These are phyloP conservation scores for Blastobotrys buckinghamii DNA, from an alignment of 1,139 yeast genomes.

Conservation along the genomic window DNA sequence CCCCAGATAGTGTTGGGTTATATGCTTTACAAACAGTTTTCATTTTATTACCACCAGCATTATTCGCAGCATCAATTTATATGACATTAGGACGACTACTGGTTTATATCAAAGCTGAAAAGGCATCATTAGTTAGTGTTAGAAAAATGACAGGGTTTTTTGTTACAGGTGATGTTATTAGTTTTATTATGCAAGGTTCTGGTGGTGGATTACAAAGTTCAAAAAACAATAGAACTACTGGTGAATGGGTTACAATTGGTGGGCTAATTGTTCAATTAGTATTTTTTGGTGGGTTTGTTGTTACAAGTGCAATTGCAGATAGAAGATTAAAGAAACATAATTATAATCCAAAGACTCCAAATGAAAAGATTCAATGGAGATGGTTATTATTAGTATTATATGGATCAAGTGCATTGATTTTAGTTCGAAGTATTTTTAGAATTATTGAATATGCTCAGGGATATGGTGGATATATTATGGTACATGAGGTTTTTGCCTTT, in stretches of 20 bases:
- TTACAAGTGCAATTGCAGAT: conserved; percentile 15
- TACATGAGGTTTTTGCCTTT: conserved; percentile 37
- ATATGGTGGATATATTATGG: conserved; percentile 32
- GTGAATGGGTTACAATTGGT: conserved; percentile 21
- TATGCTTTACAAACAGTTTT: conserved; percentile 37
- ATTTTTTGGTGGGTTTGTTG: conserved; percentile 34
- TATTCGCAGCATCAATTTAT: conserved; percentile 43
- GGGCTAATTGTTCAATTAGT: conserved; percentile 35
- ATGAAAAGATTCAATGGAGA: conserved; percentile 18
- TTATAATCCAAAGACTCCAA: conserved; percentile 7
- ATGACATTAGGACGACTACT: conserved; percentile 41
- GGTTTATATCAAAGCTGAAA: conserved; percentile 28
- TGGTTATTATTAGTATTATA: conserved; percentile 23
- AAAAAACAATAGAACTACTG: conserved; percentile 29
- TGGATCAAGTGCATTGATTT: conserved; percentile 32
- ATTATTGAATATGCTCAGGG: conserved; percentile 40
- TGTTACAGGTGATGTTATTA: conserved; percentile 41
- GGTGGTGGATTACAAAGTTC: conserved; percentile 39
- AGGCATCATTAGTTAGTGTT: conserved; percentile 31
- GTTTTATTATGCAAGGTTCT: conserved; percentile 39
- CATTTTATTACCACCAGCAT: conserved; percentile 40
- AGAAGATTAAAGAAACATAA: conserved; percentile 11
- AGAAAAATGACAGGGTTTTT: conserved; percentile 37
- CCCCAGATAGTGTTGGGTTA: conserved; percentile 24
- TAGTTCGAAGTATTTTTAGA: conserved; percentile 40